A percentile compares a stretch with the other conserved stretches of the same genome.
Evolutionary conservation across 352 stramenopile species (phyloP).

Genomic region (Phytophthora nicotianae): DNA sequence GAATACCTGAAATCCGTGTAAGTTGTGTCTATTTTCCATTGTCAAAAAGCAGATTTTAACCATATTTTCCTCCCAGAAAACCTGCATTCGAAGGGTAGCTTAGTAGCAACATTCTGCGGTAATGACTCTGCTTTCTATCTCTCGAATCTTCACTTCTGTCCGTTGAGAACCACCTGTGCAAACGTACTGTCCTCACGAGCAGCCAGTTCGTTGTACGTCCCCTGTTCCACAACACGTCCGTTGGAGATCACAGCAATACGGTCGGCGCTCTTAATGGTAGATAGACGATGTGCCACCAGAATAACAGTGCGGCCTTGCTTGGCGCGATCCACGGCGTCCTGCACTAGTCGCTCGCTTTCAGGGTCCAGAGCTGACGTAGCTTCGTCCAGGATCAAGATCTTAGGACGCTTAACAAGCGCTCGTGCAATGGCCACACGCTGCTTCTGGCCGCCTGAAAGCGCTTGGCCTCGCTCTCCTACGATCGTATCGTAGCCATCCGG

Average conservation of each 20-base stretch:
- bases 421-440: conserved; percentile 82
- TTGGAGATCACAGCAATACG: conserved; percentile 92
- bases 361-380: conserved; percentile 78
- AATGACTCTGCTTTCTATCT: conserved; percentile 29
- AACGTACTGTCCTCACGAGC: conserved; percentile 71
- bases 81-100: conserved; percentile 21
- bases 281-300: conserved; percentile 96
- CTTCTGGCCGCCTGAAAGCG: conserved; percentile 80
- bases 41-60: not conserved
- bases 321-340: conserved; percentile 76
- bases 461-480: conserved; percentile 71
- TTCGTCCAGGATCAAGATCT: conserved; percentile 83
- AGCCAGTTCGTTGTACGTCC: conserved; percentile 72
- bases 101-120: conserved; percentile 1
- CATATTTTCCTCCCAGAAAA: conserved; percentile 18
- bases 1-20: conserved; percentile 60
- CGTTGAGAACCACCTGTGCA: conserved; percentile 73
- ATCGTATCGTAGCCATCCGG: conserved; percentile 81
- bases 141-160: conserved; percentile 46
- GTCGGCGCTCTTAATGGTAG: conserved; percentile 92
- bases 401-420: conserved; percentile 74
- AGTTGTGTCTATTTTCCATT: conserved; percentile 6
- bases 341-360: conserved; percentile 78
- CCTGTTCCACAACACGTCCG: conserved; percentile 86
- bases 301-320: conserved; percentile 94